A percentile compares a stretch with the other conserved stretches of the same genome.
phyloP scores from a whole-genome alignment of 306 rosid species.

The Prunus persica region DNA sequence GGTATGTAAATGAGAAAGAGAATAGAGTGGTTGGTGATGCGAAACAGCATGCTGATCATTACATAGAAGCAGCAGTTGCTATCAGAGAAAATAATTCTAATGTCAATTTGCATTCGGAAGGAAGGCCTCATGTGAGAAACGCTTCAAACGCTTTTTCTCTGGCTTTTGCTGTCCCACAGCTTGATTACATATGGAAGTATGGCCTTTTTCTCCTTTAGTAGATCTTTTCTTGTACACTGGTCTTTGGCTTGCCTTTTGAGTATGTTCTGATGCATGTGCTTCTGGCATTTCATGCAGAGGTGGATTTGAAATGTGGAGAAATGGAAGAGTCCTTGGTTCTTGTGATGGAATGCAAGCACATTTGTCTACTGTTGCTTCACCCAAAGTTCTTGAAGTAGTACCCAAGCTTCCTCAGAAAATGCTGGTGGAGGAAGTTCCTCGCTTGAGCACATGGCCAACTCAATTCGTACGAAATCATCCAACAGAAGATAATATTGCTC shows the following conservation, averaged over 20 bases:
- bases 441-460: conserved; percentile 34
- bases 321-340: conserved; percentile 2
- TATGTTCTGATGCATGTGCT: background rate
- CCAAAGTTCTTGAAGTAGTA: conserved; percentile 22
- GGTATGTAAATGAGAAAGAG: background rate
- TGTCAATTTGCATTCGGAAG: conserved; percentile 10
- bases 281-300: conserved; percentile 36
- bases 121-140: conserved; percentile 7
- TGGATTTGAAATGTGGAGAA: conserved; percentile 25
- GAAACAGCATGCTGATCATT: background rate
- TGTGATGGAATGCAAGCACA: conserved; percentile 42
- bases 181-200: conserved; percentile 33
- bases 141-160: background rate
- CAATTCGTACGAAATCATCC: conserved; percentile 18
- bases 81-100: conserved; percentile 1
- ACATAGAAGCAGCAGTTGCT: conserved; percentile 5
- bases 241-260: background rate
- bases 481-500: conserved; percentile 31
- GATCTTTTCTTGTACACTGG: background rate
- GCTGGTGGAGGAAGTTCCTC: conserved; percentile 38
- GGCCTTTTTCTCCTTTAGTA: conserved; percentile 6
- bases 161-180: conserved; percentile 7
- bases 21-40: background rate
- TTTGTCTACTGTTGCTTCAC: conserved; percentile 28
- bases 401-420: conserved; percentile 30